Conservation (phyloP, 768 basidiomycete species). For the Boletus huronensis region DNA sequence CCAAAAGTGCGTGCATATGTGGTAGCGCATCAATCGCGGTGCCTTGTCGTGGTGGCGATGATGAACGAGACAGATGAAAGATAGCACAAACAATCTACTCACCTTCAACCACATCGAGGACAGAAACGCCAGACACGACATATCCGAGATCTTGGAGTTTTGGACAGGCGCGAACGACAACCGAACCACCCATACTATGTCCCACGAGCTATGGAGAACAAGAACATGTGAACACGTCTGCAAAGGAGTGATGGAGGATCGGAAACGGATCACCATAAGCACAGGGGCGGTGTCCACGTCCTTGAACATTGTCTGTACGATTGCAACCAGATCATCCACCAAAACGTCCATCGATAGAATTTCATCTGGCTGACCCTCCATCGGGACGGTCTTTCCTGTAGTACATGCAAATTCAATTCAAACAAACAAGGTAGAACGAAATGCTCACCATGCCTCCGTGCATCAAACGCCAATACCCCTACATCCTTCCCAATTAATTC, state of each 20-base stretch:
- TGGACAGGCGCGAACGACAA: slow-evolving; percentile 70
- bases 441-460: slow-evolving; percentile 78
- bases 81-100: neutral
- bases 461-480: slow-evolving; percentile 81
- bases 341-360: slow-evolving; percentile 68
- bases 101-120: slow-evolving; percentile 92
- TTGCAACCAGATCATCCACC: slow-evolving; percentile 66
- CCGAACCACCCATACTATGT: slow-evolving; percentile 96
- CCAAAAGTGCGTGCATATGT: slow-evolving; percentile 85
- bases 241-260: neutral
- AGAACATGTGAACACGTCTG: neutral
- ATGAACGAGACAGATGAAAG: neutral
- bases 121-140: slow-evolving; percentile 69
- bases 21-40: slow-evolving; percentile 92
- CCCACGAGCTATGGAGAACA: slow-evolving; percentile 65
- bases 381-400: slow-evolving; percentile 27
- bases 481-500: slow-evolving; percentile 62
- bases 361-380: slow-evolving; percentile 21
- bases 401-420: neutral
- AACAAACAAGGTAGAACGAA: neutral
- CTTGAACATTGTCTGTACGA: slow-evolving; percentile 69
- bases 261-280: slow-evolving; percentile 50
- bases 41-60: slow-evolving; percentile 45
- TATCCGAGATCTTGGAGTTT: slow-evolving; percentile 65
- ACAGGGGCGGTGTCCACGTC: slow-evolving; percentile 61